Conservation (phyloP, 169 alveolate genomes). For the Perkinsus olseni region DNA sequence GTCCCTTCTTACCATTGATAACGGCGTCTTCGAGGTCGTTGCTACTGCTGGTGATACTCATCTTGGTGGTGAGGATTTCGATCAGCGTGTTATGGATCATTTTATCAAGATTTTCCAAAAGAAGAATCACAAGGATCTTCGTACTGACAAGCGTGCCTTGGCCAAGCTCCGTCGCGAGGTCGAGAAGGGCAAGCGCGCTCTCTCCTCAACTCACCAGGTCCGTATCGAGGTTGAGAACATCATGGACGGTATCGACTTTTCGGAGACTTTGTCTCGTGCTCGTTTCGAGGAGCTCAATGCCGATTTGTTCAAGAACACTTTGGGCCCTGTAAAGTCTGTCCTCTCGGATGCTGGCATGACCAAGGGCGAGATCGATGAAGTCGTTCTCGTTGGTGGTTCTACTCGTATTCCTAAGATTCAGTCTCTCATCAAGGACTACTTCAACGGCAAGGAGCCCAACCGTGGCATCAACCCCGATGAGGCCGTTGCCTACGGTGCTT, state of each 20-base stretch:
- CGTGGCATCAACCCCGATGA: slow-evolving; percentile 88
- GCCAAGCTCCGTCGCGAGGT: slow-evolving; percentile 94
- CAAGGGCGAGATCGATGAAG: slow-evolving; percentile 78
- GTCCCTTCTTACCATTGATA: slow-evolving; percentile 87
- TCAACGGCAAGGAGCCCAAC: slow-evolving; percentile 84
- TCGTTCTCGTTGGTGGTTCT: slow-evolving; percentile 93
- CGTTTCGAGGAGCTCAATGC: slow-evolving; percentile 82
- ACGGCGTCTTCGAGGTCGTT: slow-evolving; percentile 89
- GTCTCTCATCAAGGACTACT: slow-evolving; percentile 79
- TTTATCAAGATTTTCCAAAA: slow-evolving; percentile 84
- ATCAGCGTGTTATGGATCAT: slow-evolving; percentile 83
- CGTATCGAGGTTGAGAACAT: slow-evolving; percentile 77
- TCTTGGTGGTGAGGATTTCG: slow-evolving; percentile 95
- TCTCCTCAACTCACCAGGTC: slow-evolving; percentile 66
- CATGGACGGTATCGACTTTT: slow-evolving; percentile 78
- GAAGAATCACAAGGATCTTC: slow-evolving; percentile 81
- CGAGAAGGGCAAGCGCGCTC: slow-evolving; percentile 95
- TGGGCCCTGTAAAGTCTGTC: slow-evolving; percentile 83
- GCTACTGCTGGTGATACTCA: slow-evolving; percentile 94
- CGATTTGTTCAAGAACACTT: slow-evolving; percentile 78
- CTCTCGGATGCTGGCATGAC: slow-evolving; percentile 77
- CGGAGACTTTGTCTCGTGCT: slow-evolving; percentile 88
- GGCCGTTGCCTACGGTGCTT: slow-evolving; percentile 95
- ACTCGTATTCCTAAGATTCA: slow-evolving; percentile 90
- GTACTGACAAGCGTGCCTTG: slow-evolving; percentile 85